Base-by-base conservation (phyloP, 116 monocot genomes). In the Trichopus zeylanicus region DNA sequence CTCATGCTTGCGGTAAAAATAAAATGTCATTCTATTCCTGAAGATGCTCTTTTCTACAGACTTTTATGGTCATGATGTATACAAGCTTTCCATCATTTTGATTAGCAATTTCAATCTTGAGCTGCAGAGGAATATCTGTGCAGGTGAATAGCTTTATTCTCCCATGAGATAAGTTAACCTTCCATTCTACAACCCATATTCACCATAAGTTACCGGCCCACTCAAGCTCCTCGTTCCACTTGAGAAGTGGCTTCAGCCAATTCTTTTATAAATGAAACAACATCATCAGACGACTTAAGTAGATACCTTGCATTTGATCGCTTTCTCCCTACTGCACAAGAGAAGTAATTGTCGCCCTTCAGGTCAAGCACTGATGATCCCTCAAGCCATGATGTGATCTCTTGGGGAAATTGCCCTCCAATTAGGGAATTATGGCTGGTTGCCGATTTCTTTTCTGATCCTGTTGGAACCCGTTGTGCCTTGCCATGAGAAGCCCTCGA, bases 311-410 rank as follows among this genome's bases (percentile, higher is more conserved):
- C 97, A 49, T 70, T 97, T 7, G 97, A 90, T 2, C 84, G 71
- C 67, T 97, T 97, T 65, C 95, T 62, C 4, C 86, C 89, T 5
- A 97, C 95, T n/a, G 95, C 83, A 53, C 95, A 97, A 8, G 95
- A 97, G 70, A 97, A 97, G 73, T 97, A 97, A 53, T 97, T 97
- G 12, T 97, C 87, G 0, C 87, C 90, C 49, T 97, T 97, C 42
- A 97, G 90, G 55, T 97, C 95, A 5, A 97, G 81, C 60, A 97
- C 95, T 0, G 95, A 97, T 0, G 87, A 97, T n/a, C 95, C 87
- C 58, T 97, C 95, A 19, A 84, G 86, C 90, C 91, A 97, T 19
- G 83, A 67, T 37, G 74, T 72, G 31, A 51, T 75, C 18, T 90
- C 97, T 26, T 85, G 82, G n/a, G 82, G 62, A 13, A 76, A 62